These are phyloP conservation scores for Neurospora sp. DNA, from an alignment of 495 filamentous ascomycete species.

Conservation along the genomic window DNA sequence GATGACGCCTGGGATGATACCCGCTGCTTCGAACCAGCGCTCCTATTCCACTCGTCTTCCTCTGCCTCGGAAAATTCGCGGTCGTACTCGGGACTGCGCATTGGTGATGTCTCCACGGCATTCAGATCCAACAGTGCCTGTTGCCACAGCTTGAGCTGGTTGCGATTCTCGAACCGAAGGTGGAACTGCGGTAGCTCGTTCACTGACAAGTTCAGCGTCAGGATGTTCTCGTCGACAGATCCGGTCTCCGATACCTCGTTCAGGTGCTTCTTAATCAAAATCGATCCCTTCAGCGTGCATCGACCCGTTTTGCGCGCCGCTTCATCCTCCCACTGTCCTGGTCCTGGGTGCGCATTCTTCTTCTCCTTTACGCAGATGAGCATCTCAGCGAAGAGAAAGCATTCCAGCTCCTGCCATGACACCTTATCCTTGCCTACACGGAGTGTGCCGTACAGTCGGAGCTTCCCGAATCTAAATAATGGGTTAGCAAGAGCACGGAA, in stretches of 20 bases:
- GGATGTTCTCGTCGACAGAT: constrained; percentile 62
- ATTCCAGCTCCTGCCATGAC: constrained; percentile 97
- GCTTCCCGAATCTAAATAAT: constrained; percentile 70
- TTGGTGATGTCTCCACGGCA: constrained; percentile 47
- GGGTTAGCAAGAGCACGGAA: constrained; percentile 2
- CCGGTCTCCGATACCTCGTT: constrained; percentile 72
- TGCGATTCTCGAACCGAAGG: constrained; percentile 77
- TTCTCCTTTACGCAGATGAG: constrained; percentile 99
- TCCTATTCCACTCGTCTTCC: constrained; percentile 81
- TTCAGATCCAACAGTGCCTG: constrained; percentile 81
- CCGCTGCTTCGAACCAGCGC: constrained; percentile 49
- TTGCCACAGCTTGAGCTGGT: constrained; percentile 85
- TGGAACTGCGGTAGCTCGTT: constrained; percentile 95
- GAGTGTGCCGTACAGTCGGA: constrained; percentile 83
- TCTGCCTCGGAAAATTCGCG: constrained; percentile 73
- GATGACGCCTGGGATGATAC: constrained; percentile 81
- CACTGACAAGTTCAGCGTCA: constrained; percentile 87
- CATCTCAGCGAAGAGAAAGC: constrained; percentile 97
- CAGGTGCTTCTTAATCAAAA: constrained; percentile 96
- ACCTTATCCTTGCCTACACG: constrained; percentile 93
- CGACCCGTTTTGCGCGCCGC: constrained; percentile 56
- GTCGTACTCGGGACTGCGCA: constrained; percentile 64
- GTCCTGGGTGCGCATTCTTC: constrained; percentile 44
- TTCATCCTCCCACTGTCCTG: constrained; percentile 52
- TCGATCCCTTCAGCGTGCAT: constrained; percentile 93